phyloP scores from a whole-genome alignment of 2,329 filamentous ascomycete genomes.

The Hansfordia pulvinata region DNA sequence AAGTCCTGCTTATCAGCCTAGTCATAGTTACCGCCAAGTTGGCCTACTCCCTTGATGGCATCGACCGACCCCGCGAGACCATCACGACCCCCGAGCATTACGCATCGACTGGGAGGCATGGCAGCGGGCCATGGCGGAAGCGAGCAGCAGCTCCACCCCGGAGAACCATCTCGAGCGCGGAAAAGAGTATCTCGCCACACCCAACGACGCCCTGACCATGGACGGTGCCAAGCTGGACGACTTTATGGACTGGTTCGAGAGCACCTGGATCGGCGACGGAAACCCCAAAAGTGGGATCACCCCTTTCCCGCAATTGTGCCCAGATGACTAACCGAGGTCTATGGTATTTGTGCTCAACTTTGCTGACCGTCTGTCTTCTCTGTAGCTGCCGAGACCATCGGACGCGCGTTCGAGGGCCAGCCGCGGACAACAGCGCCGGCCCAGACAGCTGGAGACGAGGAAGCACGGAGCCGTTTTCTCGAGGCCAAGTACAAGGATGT shows the following conservation, averaged over 20 bases:
- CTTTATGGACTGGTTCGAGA: constrained; percentile 70
- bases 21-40: constrained; percentile 69
- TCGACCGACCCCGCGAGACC: constrained; percentile 33
- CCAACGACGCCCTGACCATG: constrained; percentile 28
- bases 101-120: constrained; percentile 62
- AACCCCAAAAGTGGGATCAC: constrained; percentile 21
- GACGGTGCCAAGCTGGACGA: constrained; percentile 49
- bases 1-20: constrained; percentile 57
- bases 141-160: constrained; percentile 6
- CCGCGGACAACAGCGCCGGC: neutral
- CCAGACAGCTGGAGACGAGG: too few species aligned
- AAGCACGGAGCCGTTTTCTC: too few species aligned
- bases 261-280: constrained; percentile 41
- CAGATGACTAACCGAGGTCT: too few species aligned
- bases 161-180: constrained; percentile 9
- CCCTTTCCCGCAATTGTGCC: too few species aligned
- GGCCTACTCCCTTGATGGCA: constrained; percentile 58
- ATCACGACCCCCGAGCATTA: constrained; percentile 42
- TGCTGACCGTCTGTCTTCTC: constrained; percentile 2
- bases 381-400: constrained; percentile 1
- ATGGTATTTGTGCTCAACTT: too few species aligned
- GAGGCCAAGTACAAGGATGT: too few species aligned
- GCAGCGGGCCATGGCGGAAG: constrained; percentile 34
- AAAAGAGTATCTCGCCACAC: constrained; percentile 15
- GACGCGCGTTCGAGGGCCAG: constrained; percentile 1